Evolutionary conservation across 768 basidiomycete genomes (phyloP), one percentile per base, ranked within the genome.

Genomic region (Tricholoma furcatifolium): DNA sequence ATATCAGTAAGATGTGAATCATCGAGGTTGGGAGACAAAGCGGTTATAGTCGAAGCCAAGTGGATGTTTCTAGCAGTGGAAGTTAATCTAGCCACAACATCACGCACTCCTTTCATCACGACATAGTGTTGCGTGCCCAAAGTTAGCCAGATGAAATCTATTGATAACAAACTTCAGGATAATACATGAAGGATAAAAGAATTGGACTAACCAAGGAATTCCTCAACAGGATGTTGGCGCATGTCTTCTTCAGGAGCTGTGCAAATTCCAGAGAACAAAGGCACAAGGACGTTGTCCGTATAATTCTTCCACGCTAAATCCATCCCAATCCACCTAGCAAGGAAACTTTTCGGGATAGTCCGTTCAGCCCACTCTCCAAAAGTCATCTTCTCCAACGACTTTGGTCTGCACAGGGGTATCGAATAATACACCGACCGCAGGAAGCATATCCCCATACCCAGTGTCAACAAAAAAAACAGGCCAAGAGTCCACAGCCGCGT

Each of bases 121-220:
- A 85, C 79, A 62, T 87, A 91, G 62, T 91, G 89, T 45, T 80
- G 74, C 0, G 85, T 84, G 18, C 81, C 79, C 14, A 90, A 63
- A 0, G 86, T 88, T 5, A 82, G 67, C 76, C 83, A 85, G 50
- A 88, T 74, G 65, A 89, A 91, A 63, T 89, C 86, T 87, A 54
- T 2, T 21, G 12, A n/a, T 43, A 27, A 24, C 32, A 18, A 14
- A 27, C 27, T 10, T 35, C 18, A 49, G 34, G 10, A 6, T 6
- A n/a, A 12, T 41, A 27, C 35, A 39, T 7, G 42, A 4, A 5
- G 23, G 9, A 20, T 30, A 5, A 14, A 32, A 15, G 15, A 21
- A 43, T 51, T 20, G 48, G 38, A 62, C 80, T 23, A 57, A 83
- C 87, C 88, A 15, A 91, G 74, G 51, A 89, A 70, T 56, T 85